phyloP scores from a whole-genome alignment of 352 stramenopile genomes.

The Thalassiosira sp. region DNA sequence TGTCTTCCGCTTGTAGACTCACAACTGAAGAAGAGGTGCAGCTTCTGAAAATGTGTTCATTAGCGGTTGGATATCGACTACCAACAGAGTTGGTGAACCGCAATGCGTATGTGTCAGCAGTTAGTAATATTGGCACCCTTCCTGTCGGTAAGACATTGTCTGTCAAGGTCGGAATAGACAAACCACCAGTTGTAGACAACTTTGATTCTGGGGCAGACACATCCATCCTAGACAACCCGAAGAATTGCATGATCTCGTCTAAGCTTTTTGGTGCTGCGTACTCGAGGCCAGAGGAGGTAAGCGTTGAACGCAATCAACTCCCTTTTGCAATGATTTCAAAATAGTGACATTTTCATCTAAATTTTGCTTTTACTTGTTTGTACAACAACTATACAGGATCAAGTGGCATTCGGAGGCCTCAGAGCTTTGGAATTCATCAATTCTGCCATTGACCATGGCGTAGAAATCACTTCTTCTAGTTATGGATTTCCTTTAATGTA shows the following conservation, averaged over 20 bases:
- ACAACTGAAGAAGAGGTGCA: conserved; percentile 94
- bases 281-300: conserved; percentile 78
- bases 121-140: conserved; percentile 85
- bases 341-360: not conserved
- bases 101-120: conserved; percentile 82
- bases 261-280: conserved; percentile 86
- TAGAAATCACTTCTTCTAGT: conserved; percentile 80
- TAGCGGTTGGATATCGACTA: conserved; percentile 63
- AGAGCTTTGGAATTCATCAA: conserved; percentile 84
- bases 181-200: conserved; percentile 79
- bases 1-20: conserved; percentile 91
- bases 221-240: conserved; percentile 83
- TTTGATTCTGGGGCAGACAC: conserved; percentile 81
- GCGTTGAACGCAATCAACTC: conserved; percentile 8
- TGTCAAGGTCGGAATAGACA: conserved; percentile 81
- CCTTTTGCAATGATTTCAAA: no score
- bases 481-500: conserved; percentile 88
- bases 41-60: conserved; percentile 83
- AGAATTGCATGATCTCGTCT: conserved; percentile 80
- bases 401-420: conserved; percentile 82
- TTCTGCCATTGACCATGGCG: conserved; percentile 69
- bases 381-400: conserved; percentile 54
- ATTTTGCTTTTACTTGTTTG: not conserved
- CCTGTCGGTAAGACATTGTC: conserved; percentile 78
- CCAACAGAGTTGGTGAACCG: conserved; percentile 79